These are phyloP conservation scores for Pichia cephalocereana DNA, from an alignment of 805 yeast genomes.

Conservation along the genomic window DNA sequence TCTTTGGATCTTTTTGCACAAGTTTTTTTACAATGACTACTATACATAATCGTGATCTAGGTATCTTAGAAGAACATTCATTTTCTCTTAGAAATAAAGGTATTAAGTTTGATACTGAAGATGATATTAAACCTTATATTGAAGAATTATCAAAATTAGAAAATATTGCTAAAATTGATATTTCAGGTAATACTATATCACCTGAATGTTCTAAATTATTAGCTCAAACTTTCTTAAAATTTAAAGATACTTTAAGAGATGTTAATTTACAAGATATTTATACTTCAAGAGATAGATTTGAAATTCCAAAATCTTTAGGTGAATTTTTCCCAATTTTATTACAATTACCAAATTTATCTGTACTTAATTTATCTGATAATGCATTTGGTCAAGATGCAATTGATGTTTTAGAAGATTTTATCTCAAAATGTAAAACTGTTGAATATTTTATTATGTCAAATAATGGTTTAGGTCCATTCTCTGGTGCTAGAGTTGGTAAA, in stretches of 20 bases:
- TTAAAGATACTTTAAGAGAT: constrained; percentile 43
- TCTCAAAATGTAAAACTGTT: constrained; percentile 66
- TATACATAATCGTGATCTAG: constrained; percentile 24
- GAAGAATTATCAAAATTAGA: constrained; percentile 38
- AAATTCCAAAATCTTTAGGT: constrained; percentile 78
- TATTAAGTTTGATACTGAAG: constrained; percentile 60
- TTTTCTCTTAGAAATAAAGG: constrained; percentile 69
- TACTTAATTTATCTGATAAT: constrained; percentile 83
- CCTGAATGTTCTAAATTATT: constrained; percentile 74
- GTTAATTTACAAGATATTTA: constrained; percentile 86
- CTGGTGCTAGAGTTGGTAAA: constrained; percentile 90
- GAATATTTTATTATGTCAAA: constrained; percentile 85
- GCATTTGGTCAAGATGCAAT: constrained; percentile 96
- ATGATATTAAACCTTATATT: constrained; percentile 65
- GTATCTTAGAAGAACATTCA: constrained; percentile 36
- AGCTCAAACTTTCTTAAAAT: constrained; percentile 42
- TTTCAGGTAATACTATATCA: constrained; percentile 93
- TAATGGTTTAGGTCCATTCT: constrained; percentile 97
- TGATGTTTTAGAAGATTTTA: constrained; percentile 73
- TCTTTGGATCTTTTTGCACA: too few species aligned
- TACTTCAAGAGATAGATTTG: constrained; percentile 91
- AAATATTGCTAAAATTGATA: constrained; percentile 50
- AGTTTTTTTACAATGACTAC: constrained; percentile 23
- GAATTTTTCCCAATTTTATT: constrained; percentile 66
- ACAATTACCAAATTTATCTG: constrained; percentile 55